A percentile compares a stretch with the other conserved stretches of the same genome.
These are phyloP conservation scores for Pestalotiopsis sp. DNA, from an alignment of 2,329 filamentous ascomycete genomes.

Conservation along the genomic window DNA sequence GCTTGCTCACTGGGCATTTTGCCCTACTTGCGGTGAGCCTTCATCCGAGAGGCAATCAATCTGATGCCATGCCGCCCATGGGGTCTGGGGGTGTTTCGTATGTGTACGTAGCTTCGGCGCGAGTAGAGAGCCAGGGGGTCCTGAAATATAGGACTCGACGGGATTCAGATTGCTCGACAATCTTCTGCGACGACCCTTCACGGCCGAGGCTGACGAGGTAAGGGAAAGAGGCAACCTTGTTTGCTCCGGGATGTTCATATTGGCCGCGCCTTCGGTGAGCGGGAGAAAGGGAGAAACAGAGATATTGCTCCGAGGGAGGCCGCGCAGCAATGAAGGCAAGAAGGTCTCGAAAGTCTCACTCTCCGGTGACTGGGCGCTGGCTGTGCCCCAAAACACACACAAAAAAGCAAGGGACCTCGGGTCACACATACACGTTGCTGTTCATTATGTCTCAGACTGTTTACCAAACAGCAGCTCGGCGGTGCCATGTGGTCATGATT, in stretches of 20 bases:
- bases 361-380: not conserved
- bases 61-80: not conserved
- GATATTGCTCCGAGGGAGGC: not conserved
- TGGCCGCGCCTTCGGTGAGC: not conserved
- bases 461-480: not conserved
- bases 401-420: not conserved
- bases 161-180: not conserved
- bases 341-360: not conserved
- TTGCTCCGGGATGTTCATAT: not conserved
- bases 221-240: conserved; percentile 6
- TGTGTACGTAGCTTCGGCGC: not conserved
- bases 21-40: not conserved
- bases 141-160: not conserved
- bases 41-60: conserved; percentile 1
- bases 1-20: not conserved
- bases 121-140: not conserved
- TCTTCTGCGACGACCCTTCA: not conserved
- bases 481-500: not conserved
- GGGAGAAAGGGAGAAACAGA: not conserved
- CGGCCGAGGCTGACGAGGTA: conserved; percentile 10
- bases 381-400: not conserved
- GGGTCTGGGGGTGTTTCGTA: not conserved
- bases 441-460: not conserved
- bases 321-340: not conserved
- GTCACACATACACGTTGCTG: not conserved